A percentile compares a stretch with the other conserved stretches of the same genome.
These are phyloP conservation scores for Cnidoscolus chayamansa DNA, from an alignment of 441 rosid genomes.

Conservation along the genomic window DNA sequence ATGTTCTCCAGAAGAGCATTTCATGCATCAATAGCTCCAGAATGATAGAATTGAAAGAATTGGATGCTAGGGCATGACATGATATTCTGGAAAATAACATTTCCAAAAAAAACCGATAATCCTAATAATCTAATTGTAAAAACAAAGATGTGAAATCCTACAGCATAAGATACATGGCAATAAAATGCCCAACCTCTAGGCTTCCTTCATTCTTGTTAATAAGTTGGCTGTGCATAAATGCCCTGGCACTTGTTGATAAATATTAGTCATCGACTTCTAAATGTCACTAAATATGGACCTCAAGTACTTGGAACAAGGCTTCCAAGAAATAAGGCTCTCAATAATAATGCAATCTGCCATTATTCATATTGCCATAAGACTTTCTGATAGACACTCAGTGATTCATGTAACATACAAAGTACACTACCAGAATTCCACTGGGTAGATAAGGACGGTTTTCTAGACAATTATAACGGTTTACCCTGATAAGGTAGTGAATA, in stretches of 20 bases:
- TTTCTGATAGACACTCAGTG: not conserved
- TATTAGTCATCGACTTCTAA: no score
- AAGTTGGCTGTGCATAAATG: not conserved
- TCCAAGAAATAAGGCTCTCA: not conserved
- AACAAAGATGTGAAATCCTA: not conserved
- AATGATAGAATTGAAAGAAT: not conserved
- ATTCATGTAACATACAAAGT: not conserved
- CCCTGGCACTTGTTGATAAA: not conserved
- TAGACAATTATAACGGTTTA: not conserved
- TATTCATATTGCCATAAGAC: not conserved
- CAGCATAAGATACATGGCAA: not conserved
- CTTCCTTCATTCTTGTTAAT: not conserved
- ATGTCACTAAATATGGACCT: not conserved
- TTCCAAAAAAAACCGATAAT: not conserved
- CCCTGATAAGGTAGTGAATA: no score
- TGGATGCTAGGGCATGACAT: not conserved
- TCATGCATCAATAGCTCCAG: not conserved
- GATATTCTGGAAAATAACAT: conserved; percentile 2
- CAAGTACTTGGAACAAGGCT: not conserved
- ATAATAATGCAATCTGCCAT: not conserved
- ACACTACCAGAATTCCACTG: not conserved
- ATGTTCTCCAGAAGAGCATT: not conserved
- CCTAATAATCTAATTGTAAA: no score
- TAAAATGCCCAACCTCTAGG: not conserved
- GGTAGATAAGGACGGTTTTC: not conserved